These are phyloP conservation scores for Fragaria vesca DNA, from an alignment of 306 rosid genomes.

Conservation along the genomic window DNA sequence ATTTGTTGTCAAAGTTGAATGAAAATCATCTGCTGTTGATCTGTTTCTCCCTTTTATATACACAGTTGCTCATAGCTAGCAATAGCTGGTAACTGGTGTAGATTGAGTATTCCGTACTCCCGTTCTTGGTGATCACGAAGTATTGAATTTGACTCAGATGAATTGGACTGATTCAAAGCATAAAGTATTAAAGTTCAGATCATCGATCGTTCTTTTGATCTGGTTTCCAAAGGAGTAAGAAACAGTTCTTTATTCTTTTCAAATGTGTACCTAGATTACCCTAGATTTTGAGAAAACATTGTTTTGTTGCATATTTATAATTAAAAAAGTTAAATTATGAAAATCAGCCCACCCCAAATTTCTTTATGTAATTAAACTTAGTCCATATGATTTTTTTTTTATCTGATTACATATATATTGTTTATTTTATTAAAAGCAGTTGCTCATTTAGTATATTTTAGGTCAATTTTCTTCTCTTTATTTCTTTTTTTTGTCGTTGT, in stretches of 20 bases:
- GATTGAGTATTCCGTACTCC: constrained; percentile 1
- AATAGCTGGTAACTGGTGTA: neutral
- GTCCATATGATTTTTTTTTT: no score
- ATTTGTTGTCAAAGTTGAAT: neutral
- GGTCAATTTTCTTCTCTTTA: no score
- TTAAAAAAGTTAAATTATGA: no score
- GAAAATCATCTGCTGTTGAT: neutral
- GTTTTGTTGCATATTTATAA: no score
- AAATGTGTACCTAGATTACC: no score
- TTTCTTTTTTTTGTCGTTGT: no score
- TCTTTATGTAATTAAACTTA: no score
- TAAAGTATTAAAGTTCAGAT: neutral
- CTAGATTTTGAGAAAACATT: no score
- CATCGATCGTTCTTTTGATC: neutral
- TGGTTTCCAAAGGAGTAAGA: neutral
- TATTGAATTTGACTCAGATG: neutral
- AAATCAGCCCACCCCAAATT: no score
- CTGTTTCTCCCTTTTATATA: neutral
- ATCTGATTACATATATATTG: no score
- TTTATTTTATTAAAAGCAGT: no score
- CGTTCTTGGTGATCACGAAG: constrained; percentile 4
- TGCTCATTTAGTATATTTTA: no score
- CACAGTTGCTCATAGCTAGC: neutral
- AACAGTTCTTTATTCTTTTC: neutral
- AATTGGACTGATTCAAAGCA: neutral